phyloP scores from a whole-genome alignment of 495 filamentous ascomycete species.

The Penicillium cinerascens region DNA sequence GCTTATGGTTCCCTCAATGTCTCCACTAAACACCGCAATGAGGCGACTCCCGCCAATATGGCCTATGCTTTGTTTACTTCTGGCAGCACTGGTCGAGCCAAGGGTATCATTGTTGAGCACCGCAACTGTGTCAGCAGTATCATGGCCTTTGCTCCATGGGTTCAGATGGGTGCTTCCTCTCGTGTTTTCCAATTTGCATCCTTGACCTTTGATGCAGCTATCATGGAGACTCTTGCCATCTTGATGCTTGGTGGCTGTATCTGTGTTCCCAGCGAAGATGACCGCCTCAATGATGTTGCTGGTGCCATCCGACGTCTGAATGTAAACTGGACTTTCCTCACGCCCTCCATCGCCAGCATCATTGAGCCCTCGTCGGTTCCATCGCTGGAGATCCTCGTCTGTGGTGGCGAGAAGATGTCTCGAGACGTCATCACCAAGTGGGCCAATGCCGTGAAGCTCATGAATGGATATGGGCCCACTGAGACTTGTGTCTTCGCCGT shows the following conservation, averaged over 20 bases:
- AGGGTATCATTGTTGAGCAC: slow-evolving; percentile 50
- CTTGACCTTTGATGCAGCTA: slow-evolving; percentile 51
- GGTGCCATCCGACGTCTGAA: slow-evolving; percentile 46
- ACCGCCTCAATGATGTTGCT: slow-evolving; percentile 49
- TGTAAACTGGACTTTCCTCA: slow-evolving; percentile 51
- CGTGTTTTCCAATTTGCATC: slow-evolving; percentile 54
- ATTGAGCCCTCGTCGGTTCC: slow-evolving; percentile 46
- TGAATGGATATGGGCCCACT: slow-evolving; percentile 60
- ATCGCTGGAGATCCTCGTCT: slow-evolving; percentile 39
- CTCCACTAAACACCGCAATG: neutral
- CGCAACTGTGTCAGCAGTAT: slow-evolving; percentile 46
- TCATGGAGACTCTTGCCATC: slow-evolving; percentile 49
- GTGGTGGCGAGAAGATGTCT: slow-evolving; percentile 48
- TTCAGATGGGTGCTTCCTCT: slow-evolving; percentile 33
- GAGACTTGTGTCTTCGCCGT: slow-evolving; percentile 46
- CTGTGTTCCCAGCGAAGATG: slow-evolving; percentile 59
- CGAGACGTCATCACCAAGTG: slow-evolving; percentile 52
- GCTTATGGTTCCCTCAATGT: slow-evolving; percentile 27
- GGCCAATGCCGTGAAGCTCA: slow-evolving; percentile 44
- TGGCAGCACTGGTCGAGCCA: slow-evolving; percentile 58
- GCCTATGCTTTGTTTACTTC: slow-evolving; percentile 47
- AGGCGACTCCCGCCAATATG: slow-evolving; percentile 28
- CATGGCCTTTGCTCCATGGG: slow-evolving; percentile 38
- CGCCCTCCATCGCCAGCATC: slow-evolving; percentile 50
- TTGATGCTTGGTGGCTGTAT: slow-evolving; percentile 56